Evolutionary conservation across 2,329 filamentous ascomycete genomes (phyloP).

Genomic region (Tolypocladium ophioglossoides): DNA sequence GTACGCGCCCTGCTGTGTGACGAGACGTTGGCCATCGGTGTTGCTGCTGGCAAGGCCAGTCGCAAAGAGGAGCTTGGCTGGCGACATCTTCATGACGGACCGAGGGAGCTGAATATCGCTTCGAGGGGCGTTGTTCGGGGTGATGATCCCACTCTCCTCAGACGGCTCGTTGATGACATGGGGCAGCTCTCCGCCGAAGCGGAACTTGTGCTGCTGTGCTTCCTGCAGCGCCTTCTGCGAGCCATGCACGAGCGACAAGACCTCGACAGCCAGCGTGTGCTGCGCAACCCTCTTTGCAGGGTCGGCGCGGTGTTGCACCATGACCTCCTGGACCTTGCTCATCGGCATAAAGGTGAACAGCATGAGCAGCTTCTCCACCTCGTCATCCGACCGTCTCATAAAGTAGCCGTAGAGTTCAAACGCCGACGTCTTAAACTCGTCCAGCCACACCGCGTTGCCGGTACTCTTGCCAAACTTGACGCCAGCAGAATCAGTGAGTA

Average conservation of each 20-base stretch:
- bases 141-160: constrained; percentile 19
- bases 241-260: constrained; percentile 73
- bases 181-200: constrained; percentile 31
- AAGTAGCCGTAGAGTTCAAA: constrained; percentile 93
- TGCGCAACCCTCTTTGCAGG: constrained; percentile 70
- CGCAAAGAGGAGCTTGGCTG: constrained; percentile 49
- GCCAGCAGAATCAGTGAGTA: constrained; percentile 76
- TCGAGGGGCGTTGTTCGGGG: constrained; percentile 36
- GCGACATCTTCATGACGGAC: constrained; percentile 44
- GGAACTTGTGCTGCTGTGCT: constrained; percentile 39
- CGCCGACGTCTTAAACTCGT: constrained; percentile 64
- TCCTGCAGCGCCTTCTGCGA: constrained; percentile 50
- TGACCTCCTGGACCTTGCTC: constrained; percentile 52
- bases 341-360: constrained; percentile 83
- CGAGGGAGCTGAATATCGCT: constrained; percentile 49
- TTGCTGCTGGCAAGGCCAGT: constrained; percentile 46
- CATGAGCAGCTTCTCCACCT: constrained; percentile 73
- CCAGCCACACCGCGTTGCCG: constrained; percentile 90
- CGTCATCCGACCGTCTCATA: constrained; percentile 67
- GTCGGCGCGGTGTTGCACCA: constrained; percentile 56
- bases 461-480: constrained; percentile 92
- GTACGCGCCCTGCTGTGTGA: constrained; percentile 45
- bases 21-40: constrained; percentile 48
- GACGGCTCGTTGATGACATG: constrained; percentile 18
- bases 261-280: constrained; percentile 71